Conservation (phyloP, 768 basidiomycete genomes). For the Lyophyllum atratum region DNA sequence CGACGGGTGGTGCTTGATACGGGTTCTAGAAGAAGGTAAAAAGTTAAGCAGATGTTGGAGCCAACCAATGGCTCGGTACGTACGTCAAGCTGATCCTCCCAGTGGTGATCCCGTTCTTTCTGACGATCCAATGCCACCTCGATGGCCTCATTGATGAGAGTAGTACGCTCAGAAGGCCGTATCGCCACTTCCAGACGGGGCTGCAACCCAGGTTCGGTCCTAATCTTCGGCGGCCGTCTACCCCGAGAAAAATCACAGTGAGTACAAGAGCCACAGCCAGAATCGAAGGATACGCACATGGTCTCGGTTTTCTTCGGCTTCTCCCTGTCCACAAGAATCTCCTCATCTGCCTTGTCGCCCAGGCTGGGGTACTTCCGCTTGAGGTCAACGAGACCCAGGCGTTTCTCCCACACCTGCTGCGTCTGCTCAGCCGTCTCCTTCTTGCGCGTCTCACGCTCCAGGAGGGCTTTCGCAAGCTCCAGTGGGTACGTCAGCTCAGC, state of each 20-base stretch:
- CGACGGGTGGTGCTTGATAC: slow-evolving; percentile 63
- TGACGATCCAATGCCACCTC: slow-evolving; percentile 62
- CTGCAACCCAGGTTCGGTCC: slow-evolving; percentile 45
- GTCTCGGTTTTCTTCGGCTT: slow-evolving; percentile 61
- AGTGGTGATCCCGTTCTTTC: slow-evolving; percentile 75
- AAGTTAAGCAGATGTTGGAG: no score
- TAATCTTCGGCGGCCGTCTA: slow-evolving; percentile 56
- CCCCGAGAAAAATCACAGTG: slow-evolving; percentile 23
- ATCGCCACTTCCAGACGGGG: slow-evolving; percentile 52
- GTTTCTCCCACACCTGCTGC: slow-evolving; percentile 75
- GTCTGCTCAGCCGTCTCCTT: slow-evolving; percentile 60
- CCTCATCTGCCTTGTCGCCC: slow-evolving; percentile 68
- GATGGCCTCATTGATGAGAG: slow-evolving; percentile 59
- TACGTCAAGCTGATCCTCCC: slow-evolving; percentile 89
- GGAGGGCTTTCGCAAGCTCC: slow-evolving; percentile 69
- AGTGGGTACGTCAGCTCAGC: slow-evolving; percentile 71
- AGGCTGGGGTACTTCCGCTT: slow-evolving; percentile 73
- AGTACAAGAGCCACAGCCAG: not conserved
- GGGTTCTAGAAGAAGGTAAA: slow-evolving; percentile 47
- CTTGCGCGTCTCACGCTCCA: slow-evolving; percentile 78
- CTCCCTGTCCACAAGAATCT: slow-evolving; percentile 73
- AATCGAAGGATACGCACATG: slow-evolving; percentile 24
- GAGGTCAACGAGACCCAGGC: slow-evolving; percentile 72
- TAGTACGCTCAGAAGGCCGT: slow-evolving; percentile 66
- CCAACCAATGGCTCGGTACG: slow-evolving; percentile 20